These are phyloP conservation scores for Guyanaporus albipodus DNA, from an alignment of 768 basidiomycete genomes.

Conservation along the genomic window DNA sequence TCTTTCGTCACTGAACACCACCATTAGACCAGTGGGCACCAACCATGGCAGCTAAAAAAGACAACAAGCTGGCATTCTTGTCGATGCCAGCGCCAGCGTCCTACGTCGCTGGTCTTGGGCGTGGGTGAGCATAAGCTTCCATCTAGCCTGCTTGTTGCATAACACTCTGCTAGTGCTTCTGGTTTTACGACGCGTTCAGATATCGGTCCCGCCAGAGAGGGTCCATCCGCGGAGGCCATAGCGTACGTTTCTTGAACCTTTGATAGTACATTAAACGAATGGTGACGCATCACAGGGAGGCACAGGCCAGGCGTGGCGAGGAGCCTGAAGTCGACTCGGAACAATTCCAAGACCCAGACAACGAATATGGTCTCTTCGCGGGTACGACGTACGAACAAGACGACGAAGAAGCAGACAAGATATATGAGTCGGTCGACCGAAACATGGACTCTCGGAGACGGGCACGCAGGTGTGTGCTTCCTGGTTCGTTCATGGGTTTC, in stretches of 20 bases:
- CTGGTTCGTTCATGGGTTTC: slow-evolving; percentile 36
- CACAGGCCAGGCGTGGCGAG: slow-evolving; percentile 81
- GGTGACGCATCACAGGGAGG: slow-evolving; percentile 66
- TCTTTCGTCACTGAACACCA: not conserved
- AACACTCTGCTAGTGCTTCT: slow-evolving; percentile 61
- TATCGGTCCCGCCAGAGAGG: slow-evolving; percentile 97
- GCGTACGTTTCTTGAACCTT: slow-evolving; percentile 50
- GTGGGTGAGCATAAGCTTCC: slow-evolving; percentile 59
- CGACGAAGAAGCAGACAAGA: slow-evolving; percentile 95
- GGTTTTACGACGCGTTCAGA: slow-evolving; percentile 98
- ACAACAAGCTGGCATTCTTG: slow-evolving; percentile 84
- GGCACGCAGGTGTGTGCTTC: slow-evolving; percentile 64
- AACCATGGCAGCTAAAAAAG: slow-evolving; percentile 47
- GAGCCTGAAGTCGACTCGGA: slow-evolving; percentile 87
- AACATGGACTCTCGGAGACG: slow-evolving; percentile 86
- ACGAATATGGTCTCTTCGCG: slow-evolving; percentile 93
- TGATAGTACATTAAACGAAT: not conserved
- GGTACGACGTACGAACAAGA: slow-evolving; percentile 96
- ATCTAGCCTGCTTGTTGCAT: slow-evolving; percentile 2
- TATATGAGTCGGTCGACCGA: slow-evolving; percentile 88
- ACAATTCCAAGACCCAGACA: slow-evolving; percentile 95
- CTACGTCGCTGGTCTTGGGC: slow-evolving; percentile 97
- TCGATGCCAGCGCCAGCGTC: slow-evolving; percentile 94
- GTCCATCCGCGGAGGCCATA: slow-evolving; percentile 85
- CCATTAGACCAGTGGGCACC: not conserved